Percentiles rank a stretch among this genome's conserved stretches.
Conservation (phyloP, 2,329 filamentous ascomycete species). For the Pseudovirgaria hyperparasitica region DNA sequence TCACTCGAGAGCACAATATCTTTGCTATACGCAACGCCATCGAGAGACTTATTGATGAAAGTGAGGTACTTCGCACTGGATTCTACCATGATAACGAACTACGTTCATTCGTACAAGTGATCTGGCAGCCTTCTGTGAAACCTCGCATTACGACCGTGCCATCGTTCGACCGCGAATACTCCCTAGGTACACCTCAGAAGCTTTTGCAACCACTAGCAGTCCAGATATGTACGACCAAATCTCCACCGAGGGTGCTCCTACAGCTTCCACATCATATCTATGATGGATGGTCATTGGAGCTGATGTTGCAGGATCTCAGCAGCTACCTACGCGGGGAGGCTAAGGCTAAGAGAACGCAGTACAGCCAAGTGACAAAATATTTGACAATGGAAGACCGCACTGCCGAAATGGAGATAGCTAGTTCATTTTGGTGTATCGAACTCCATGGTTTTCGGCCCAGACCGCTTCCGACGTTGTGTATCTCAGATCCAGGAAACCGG, state of each 20-base stretch:
- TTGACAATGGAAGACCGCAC: constrained; percentile 20
- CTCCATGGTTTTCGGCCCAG: constrained; percentile 44
- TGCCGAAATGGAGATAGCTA: constrained; percentile 27
- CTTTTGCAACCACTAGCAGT: constrained; percentile 49
- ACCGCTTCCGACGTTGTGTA: constrained; percentile 48
- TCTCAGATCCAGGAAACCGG: constrained; percentile 27
- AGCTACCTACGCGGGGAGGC: constrained; percentile 29
- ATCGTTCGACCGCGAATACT: constrained; percentile 27
- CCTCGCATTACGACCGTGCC: constrained; percentile 33
- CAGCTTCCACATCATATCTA: constrained; percentile 75
- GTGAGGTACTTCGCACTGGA: constrained; percentile 61
- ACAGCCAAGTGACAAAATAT: constrained; percentile 44
- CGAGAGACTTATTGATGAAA: constrained; percentile 22
- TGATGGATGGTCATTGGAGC: constrained; percentile 85
- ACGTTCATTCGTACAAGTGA: constrained; percentile 48
- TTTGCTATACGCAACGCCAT: constrained; percentile 27
- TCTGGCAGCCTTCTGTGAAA: constrained; percentile 43
- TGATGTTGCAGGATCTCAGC: constrained; percentile 56
- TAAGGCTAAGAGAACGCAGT: constrained; percentile 40
- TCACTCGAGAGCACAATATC: constrained; percentile 25
- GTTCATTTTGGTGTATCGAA: constrained; percentile 57
- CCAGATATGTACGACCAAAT: constrained; percentile 33
- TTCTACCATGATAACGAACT: constrained; percentile 48
- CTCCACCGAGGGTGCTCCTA: constrained; percentile 22
- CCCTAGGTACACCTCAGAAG: constrained; percentile 21